phyloP scores from a whole-genome alignment of 257 asterid genomes.

The Ilex asprella region DNA sequence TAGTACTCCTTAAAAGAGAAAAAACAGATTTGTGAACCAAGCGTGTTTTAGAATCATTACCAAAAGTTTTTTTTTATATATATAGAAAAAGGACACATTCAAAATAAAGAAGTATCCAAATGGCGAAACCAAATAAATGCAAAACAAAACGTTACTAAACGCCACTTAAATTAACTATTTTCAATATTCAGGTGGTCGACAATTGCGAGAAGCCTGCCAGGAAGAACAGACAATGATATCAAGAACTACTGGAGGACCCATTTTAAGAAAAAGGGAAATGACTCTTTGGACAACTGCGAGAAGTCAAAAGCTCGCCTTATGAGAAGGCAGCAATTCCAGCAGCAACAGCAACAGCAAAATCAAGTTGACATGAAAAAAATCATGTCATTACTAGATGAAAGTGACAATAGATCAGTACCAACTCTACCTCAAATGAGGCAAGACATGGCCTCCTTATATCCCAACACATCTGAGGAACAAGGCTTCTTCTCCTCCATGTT shows the following conservation, averaged over 20 bases:
- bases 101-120: background rate
- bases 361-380: conserved; percentile 35
- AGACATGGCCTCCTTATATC: conserved; percentile 19
- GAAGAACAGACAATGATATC: no score
- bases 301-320: conserved; percentile 39
- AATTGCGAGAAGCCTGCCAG: conserved; percentile 65
- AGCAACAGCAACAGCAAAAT: conserved; percentile 29
- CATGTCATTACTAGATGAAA: conserved; percentile 34
- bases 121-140: background rate
- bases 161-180: background rate
- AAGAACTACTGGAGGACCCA: conserved; percentile 30
- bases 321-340: conserved; percentile 61
- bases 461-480: conserved; percentile 14
- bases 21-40: no score
- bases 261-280: conserved; percentile 56
- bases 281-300: conserved; percentile 26
- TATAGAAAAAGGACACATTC: no score
- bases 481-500: conserved; percentile 33
- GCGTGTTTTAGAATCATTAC: no score
- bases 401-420: conserved; percentile 14
- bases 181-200: conserved; percentile 60
- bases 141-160: background rate
- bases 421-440: conserved; percentile 29
- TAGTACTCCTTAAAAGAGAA: no score
- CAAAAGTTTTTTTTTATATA: no score